These are phyloP conservation scores for Plectranthus barbatus DNA, from an alignment of 257 asterid genomes.

Conservation along the genomic window DNA sequence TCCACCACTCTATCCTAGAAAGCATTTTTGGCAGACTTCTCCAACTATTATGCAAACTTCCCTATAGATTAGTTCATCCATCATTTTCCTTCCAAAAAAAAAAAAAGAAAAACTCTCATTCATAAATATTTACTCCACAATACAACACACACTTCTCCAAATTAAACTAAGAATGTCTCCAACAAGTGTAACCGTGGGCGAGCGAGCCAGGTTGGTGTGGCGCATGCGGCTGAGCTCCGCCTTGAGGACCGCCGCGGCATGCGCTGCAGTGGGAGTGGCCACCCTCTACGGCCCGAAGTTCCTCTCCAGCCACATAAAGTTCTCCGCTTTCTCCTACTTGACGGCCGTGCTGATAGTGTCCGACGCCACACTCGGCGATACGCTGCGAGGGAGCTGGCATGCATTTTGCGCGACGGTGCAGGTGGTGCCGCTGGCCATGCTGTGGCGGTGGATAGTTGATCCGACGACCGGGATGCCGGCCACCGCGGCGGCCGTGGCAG, in stretches of 20 bases:
- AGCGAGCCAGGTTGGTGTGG: constrained; percentile 44
- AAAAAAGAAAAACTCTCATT: too few relatives aligned
- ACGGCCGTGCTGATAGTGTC: constrained; percentile 37
- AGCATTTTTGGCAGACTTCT: neutral
- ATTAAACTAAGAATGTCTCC: neutral
- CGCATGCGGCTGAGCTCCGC: constrained; percentile 49
- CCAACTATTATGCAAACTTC: neutral
- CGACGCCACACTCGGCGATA: constrained; percentile 51
- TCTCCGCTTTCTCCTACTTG: constrained; percentile 49
- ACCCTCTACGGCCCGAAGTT: constrained; percentile 43
- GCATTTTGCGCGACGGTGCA: constrained; percentile 42
- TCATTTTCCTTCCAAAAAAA: neutral
- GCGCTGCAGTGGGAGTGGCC: constrained; percentile 42
- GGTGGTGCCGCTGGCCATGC: constrained; percentile 42
- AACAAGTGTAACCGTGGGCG: constrained; percentile 24
- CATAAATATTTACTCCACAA: neutral
- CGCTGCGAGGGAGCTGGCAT: constrained; percentile 50
- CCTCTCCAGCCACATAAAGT: constrained; percentile 20
- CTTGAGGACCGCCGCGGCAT: constrained; percentile 40
- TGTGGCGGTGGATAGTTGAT: constrained; percentile 15
- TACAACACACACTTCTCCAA: neutral
- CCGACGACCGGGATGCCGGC: constrained; percentile 16
- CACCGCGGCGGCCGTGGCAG: constrained; percentile 9
- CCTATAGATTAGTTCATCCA: neutral
- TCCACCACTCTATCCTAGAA: too few relatives aligned